These are phyloP conservation scores for Pulveroboletus frians DNA, from an alignment of 768 basidiomycete species.

Conservation along the genomic window DNA sequence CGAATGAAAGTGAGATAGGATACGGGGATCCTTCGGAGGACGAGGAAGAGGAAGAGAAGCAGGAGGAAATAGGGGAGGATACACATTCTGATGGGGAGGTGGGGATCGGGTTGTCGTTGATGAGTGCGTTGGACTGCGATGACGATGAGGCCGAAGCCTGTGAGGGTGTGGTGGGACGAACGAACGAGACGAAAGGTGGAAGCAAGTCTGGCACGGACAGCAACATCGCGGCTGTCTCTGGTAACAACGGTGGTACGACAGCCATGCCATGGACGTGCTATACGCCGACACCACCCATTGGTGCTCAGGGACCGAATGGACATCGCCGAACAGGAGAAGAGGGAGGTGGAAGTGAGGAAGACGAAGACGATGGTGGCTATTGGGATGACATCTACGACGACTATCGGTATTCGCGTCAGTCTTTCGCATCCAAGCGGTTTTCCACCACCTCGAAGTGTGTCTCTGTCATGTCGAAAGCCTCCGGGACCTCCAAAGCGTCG, in stretches of 20 bases:
- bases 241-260: constrained; percentile 1
- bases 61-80: constrained; percentile 2
- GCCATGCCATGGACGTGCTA: constrained; percentile 29
- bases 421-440: constrained; percentile 37
- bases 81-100: constrained; percentile 53
- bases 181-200: not conserved
- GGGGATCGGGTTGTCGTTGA: constrained; percentile 65
- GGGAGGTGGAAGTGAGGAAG: constrained; percentile 14
- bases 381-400: constrained; percentile 84
- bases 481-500: constrained; percentile 23
- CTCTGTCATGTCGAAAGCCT: constrained; percentile 20
- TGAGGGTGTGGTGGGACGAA: constrained; percentile 5
- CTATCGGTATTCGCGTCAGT: constrained; percentile 67
- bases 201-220: constrained; percentile 1
- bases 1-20: constrained; percentile 4
- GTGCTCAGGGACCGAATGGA: not conserved
- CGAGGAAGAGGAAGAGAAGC: constrained; percentile 1
- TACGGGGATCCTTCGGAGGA: constrained; percentile 3
- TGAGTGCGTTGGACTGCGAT: constrained; percentile 44
- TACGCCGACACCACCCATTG: constrained; percentile 21
- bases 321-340: constrained; percentile 3
- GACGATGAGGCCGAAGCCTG: constrained; percentile 21
- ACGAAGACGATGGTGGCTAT: constrained; percentile 34
- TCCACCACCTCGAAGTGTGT: constrained; percentile 1
- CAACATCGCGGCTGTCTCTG: constrained; percentile 1